Conservation (phyloP, 495 filamentous ascomycete species). For the Annulohypoxylon maeteangense region DNA sequence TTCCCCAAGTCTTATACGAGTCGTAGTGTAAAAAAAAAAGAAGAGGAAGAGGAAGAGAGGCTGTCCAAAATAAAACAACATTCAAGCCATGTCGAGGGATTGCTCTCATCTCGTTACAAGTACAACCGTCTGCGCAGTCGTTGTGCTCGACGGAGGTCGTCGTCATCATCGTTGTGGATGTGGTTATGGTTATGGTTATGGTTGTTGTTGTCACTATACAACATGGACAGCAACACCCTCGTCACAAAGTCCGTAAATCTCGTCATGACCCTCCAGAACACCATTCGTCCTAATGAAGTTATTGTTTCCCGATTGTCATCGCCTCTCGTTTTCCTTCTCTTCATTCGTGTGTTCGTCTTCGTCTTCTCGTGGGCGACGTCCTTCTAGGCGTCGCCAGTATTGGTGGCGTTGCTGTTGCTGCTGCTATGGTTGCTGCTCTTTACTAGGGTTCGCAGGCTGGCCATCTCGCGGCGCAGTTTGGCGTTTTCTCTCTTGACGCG, state of each 20-base stretch:
- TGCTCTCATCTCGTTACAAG: neutral
- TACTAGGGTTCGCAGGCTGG: slow-evolving; percentile 58
- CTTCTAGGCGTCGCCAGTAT: slow-evolving; percentile 48
- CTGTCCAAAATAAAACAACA: neutral
- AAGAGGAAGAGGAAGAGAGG: neutral
- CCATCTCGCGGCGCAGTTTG: slow-evolving; percentile 62
- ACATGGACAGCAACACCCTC: slow-evolving; percentile 8
- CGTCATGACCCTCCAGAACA: slow-evolving; percentile 40
- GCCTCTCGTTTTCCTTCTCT: neutral
- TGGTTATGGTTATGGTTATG: neutral
- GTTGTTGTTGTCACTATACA: neutral
- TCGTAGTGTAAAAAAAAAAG: neutral
- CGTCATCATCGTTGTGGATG: neutral
- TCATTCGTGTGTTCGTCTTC: neutral
- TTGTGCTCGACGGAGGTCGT: neutral
- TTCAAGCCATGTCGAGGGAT: neutral
- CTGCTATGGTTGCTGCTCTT: slow-evolving; percentile 53
- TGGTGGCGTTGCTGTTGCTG: slow-evolving; percentile 6
- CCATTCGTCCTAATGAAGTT: slow-evolving; percentile 28
- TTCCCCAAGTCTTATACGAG: neutral
- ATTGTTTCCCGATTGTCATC: neutral
- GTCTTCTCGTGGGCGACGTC: slow-evolving; percentile 34
- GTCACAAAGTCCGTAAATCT: slow-evolving; percentile 24
- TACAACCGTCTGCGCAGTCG: slow-evolving; percentile 9
- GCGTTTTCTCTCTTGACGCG: slow-evolving; percentile 83